phyloP scores from a whole-genome alignment of 768 basidiomycete genomes.

The Russula sp. region DNA sequence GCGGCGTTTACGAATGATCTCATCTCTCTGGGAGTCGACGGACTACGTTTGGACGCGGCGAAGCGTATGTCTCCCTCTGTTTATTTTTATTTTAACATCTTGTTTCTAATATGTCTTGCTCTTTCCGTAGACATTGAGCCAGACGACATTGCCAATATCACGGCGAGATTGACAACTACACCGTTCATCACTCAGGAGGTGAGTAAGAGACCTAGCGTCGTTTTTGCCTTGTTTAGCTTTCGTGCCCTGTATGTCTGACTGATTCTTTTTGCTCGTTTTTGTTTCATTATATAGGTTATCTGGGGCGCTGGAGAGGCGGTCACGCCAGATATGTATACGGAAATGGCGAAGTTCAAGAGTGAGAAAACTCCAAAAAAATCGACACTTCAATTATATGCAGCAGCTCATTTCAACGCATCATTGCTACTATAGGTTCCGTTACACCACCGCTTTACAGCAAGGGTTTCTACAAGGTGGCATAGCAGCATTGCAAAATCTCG shows the following conservation, averaged over 20 bases:
- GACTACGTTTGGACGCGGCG: constrained; percentile 60
- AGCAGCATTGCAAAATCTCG: constrained; percentile 49
- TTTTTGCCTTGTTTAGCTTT: no score
- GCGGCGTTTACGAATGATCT: constrained; percentile 60
- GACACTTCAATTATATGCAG: background rate
- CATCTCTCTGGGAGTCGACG: constrained; percentile 58
- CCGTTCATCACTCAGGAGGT: constrained; percentile 66
- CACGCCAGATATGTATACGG: constrained; percentile 55
- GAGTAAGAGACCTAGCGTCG: background rate
- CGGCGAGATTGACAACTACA: constrained; percentile 40
- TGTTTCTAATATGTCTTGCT: constrained; percentile 19
- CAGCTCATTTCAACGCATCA: background rate
- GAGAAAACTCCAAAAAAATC: background rate
- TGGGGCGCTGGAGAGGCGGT: constrained; percentile 50
- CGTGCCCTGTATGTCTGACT: background rate
- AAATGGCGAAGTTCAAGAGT: constrained; percentile 68
- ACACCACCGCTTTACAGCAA: constrained; percentile 49
- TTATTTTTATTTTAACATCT: no score
- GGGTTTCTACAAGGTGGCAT: constrained; percentile 55
- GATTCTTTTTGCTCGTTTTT: background rate
- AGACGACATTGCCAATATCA: constrained; percentile 53
- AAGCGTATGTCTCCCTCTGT: constrained; percentile 46
- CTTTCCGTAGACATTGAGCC: constrained; percentile 49
- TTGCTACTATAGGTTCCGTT: constrained; percentile 47
- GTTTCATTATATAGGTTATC: constrained; percentile 31